A percentile compares a stretch with the other conserved stretches of the same genome.
phyloP scores from a whole-genome alignment of 495 filamentous ascomycete species.

The Neurospora sp. region DNA sequence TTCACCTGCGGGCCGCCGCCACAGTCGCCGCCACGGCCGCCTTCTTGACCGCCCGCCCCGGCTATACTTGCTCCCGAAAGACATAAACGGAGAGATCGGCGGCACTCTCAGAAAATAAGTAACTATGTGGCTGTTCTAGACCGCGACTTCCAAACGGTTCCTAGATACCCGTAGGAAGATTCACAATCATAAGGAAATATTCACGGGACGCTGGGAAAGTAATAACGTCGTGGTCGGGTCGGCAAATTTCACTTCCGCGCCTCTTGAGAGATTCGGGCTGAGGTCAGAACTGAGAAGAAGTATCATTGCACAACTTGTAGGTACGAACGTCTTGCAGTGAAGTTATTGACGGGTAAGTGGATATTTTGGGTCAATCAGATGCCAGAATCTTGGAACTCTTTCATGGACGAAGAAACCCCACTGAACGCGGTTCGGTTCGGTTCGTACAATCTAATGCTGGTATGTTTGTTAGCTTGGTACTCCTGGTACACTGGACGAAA shows the following conservation, averaged over 20 bases:
- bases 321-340: background rate
- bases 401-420: background rate
- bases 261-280: background rate
- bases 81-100: background rate
- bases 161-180: constrained; percentile 4
- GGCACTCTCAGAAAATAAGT: background rate
- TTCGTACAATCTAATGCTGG: too few relatives aligned
- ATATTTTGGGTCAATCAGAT: background rate
- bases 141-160: constrained; percentile 2
- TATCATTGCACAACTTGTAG: background rate
- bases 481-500: too few relatives aligned
- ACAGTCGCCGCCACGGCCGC: background rate
- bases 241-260: background rate
- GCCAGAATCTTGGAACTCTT: background rate
- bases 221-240: background rate
- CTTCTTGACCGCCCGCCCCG: background rate
- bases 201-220: background rate
- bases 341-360: background rate
- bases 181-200: constrained; percentile 1
- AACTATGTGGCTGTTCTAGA: background rate
- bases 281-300: too few relatives aligned
- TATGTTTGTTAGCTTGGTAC: too few relatives aligned
- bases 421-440: too few relatives aligned
- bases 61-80: background rate
- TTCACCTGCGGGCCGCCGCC: background rate